Evolutionary conservation across 176 grass and related monocot species (phyloP).

Genomic region (Olyra latifolia): DNA sequence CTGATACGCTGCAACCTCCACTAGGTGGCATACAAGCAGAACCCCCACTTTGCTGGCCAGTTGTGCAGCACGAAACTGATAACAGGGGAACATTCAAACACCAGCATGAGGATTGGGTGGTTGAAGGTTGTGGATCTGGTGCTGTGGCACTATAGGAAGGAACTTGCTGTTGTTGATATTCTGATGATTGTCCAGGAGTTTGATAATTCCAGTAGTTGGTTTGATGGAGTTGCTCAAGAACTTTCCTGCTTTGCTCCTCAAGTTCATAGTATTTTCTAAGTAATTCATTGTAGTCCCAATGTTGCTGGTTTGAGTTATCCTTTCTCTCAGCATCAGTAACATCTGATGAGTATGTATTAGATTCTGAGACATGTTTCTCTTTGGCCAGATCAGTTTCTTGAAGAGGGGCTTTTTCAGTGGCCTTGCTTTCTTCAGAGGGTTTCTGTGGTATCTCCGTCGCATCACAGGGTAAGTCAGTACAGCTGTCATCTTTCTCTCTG

Average conservation of each 20-base stretch:
- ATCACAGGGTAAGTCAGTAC: conserved; percentile 5
- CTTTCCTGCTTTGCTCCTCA: conserved; percentile 65
- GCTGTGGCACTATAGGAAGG: conserved; percentile 42
- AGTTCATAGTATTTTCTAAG: conserved; percentile 78
- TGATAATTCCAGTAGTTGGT: conserved; percentile 65
- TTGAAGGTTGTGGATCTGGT: conserved; percentile 40
- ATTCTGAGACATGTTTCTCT: conserved; percentile 28
- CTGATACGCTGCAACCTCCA: conserved; percentile 47
- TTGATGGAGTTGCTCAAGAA: conserved; percentile 80
- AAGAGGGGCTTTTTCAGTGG: conserved; percentile 43
- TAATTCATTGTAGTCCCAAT: conserved; percentile 53
- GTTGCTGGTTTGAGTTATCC: conserved; percentile 41
- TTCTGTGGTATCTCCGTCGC: conserved; percentile 16
- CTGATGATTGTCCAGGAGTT: conserved; percentile 42
- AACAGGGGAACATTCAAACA: conserved; percentile 53
- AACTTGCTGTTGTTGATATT: conserved; percentile 36
- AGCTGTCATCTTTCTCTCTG: conserved; percentile 25
- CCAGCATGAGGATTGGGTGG: conserved; percentile 43
- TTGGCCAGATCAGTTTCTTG: conserved; percentile 34
- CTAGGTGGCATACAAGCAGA: conserved; percentile 33
- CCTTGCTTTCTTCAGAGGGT: conserved; percentile 23
- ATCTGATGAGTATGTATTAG: conserved; percentile 15
- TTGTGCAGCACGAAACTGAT: conserved; percentile 48
- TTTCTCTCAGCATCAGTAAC: conserved; percentile 15
- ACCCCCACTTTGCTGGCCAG: conserved; percentile 35